Conservation (phyloP, 192 early-diverging fungal genomes). For the Hyaloraphidium curvatum region DNA sequence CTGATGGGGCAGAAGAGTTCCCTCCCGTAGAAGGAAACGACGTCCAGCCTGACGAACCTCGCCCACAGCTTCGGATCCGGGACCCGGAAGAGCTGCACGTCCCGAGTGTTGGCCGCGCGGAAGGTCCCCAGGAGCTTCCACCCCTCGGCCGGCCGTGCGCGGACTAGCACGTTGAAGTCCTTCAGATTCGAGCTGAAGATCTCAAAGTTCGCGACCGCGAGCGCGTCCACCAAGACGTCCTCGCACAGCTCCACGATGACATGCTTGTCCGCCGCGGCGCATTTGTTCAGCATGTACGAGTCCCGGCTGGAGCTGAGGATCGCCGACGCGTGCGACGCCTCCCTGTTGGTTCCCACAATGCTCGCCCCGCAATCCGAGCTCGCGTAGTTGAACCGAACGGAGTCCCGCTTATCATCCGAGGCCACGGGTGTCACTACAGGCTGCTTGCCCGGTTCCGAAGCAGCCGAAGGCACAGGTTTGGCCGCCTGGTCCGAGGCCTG, state of each 20-base stretch:
- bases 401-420: too few species aligned
- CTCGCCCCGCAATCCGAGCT: constrained; percentile 84
- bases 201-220: constrained; percentile 87
- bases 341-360: constrained; percentile 62
- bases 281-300: constrained; percentile 87
- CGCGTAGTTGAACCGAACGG: constrained; percentile 94
- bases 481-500: too few species aligned
- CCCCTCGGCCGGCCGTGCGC: constrained; percentile 33
- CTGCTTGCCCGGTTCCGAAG: too few species aligned
- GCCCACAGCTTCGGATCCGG: constrained; percentile 53
- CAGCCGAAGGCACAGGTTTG: too few species aligned
- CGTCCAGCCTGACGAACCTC: constrained; percentile 73
- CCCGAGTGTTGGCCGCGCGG: constrained; percentile 65
- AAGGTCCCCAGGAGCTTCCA: constrained; percentile 75
- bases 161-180: constrained; percentile 60
- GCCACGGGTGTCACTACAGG: too few species aligned
- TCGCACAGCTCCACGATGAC: constrained; percentile 90
- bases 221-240: constrained; percentile 72
- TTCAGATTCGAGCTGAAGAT: constrained; percentile 90
- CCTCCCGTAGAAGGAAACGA: constrained; percentile 66
- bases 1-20: constrained; percentile 91
- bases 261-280: constrained; percentile 16
- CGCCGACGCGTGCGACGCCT: constrained; percentile 56
- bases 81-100: constrained; percentile 71
- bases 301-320: constrained; percentile 86